Evolutionary conservation across 228 moss, liverwort and hornwort genomes (phyloP), one percentile per base, ranked within the genome.

Genomic region (Sphagnum magellanicum): DNA sequence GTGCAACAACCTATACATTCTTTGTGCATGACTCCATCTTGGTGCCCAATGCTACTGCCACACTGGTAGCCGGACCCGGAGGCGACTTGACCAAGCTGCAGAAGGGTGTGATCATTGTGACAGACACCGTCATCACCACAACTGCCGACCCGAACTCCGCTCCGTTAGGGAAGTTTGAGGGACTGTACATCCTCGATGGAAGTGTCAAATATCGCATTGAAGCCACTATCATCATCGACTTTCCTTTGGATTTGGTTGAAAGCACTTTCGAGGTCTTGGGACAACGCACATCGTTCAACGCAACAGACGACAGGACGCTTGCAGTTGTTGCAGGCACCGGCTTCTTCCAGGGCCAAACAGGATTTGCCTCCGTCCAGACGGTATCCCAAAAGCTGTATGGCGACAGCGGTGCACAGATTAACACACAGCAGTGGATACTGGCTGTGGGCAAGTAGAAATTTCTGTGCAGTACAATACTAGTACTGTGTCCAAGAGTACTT

Each of bases 201-300:
- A 5, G 49, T 60, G 49, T 5, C 6, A 70, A 70, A n/a, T 70
- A 70, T 49, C 70, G 59, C 48, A 32, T 17, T 5, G 1, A 70
- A 6, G 70, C 60, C 5, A 70, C 70, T 0, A 7, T 70, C 70
- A 70, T 70, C 61, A 70, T 70, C 59, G 70, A 70, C 68, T 69
- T 65, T 50, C 70, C 66, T 13, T 69, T 65, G 0, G 78, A 78
- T 16, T 48, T 70, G 61, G 15, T 78, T 4, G 78, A 74, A 53
- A 12, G 16, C 49, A 78, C 74, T 16, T 78, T 70, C 60, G 74
- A 78, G 70, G 60, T 32, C n/a, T 6, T 10, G 60, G 70, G 70
- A 5, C 70, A 70, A 4, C 70, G 70, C 10, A 14, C 16, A 59
- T 70, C 70, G 48, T 70, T 70, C 59, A 61, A 70, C 60, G 60